phyloP scores from a whole-genome alignment of 228 moss, liverwort and hornwort species.

The Sphagnum fallax region DNA sequence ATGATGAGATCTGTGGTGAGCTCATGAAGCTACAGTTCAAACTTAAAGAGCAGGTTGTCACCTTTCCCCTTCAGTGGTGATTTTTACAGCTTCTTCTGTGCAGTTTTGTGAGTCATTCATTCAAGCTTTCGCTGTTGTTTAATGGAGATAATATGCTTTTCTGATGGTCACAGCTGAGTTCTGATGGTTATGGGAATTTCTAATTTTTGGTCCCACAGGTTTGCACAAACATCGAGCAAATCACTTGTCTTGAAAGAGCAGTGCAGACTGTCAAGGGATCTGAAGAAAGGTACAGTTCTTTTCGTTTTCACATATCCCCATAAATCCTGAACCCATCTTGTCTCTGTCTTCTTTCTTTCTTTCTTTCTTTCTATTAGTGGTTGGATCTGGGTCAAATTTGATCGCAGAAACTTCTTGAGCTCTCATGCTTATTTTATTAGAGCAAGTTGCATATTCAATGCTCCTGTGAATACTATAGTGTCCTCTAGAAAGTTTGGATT shows the following conservation, averaged over 20 bases:
- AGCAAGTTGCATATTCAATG: too few relatives aligned
- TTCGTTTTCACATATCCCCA: not conserved
- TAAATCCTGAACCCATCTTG: not conserved
- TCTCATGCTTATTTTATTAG: too few relatives aligned
- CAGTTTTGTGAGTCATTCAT: not conserved
- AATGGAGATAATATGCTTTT: not conserved
- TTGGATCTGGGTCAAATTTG: not conserved
- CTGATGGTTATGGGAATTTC: not conserved
- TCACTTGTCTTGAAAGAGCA: constrained; percentile 24
- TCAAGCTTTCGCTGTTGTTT: not conserved
- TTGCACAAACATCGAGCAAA: constrained; percentile 22
- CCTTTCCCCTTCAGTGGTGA: not conserved
- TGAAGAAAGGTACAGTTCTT: constrained; percentile 32
- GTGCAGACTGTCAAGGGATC: constrained; percentile 15
- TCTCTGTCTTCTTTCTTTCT: not conserved
- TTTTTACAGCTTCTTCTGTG: not conserved
- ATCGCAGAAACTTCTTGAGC: too few relatives aligned
- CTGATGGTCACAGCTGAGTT: too few relatives aligned
- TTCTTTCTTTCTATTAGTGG: not conserved
- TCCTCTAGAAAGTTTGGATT: too few relatives aligned
- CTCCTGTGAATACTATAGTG: too few relatives aligned
- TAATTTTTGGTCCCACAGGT: constrained; percentile 18
- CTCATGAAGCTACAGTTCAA: constrained; percentile 58
- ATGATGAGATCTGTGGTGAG: constrained; percentile 73
- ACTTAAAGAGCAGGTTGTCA: constrained; percentile 61